Evolutionary conservation across 2,329 filamentous ascomycete genomes (phyloP), one percentile per base, ranked within the genome.

Genomic region (Cercospora berteroae): DNA sequence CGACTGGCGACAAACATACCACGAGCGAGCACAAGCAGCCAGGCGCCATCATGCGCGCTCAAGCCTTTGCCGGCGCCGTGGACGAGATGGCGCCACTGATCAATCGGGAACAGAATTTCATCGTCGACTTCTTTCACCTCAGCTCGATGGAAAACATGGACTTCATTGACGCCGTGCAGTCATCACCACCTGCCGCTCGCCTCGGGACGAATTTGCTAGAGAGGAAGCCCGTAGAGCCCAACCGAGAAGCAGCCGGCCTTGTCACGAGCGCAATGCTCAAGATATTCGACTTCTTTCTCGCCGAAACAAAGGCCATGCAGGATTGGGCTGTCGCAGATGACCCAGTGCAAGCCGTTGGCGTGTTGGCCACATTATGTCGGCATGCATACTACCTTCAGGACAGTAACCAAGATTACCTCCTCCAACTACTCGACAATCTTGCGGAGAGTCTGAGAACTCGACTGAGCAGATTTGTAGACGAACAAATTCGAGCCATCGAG

Each of bases 51-150:
- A 85, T 91, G 71, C 88, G 92, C 0, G 94, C 89, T 73, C 93
- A 97, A 79, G 88, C 92, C 2, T 97, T 98, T 79, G 85, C 88
- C 0, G 89, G 89, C 42, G 88, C 92, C 12, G 81, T 97, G 69
- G 90, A 95, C 66, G 93, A 97, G 74, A 87, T 95, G 70, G 82
- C 94, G 55, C 92, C 90, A 5, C 85, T 96, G 65, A 89, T 97
- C 67, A 89, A 93, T 73, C 94, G 94, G 78, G 95, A 99, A 80
- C 94, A 99, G 78, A 98, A 97, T 77, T 99, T 98, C 77, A 84
- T 97, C 59, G 89, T 97, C n/a, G 93, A 96, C 73, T 95, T 97
- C 79, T 98, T 98, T 85, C 94, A 98, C 74, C 88, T 95, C 27
- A 92, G 90, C n/a, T 96, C 93, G 1, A 84, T 94, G 29, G 90